phyloP scores from a whole-genome alignment of 2,329 filamentous ascomycete species.

The Arthrinium puccinioides region DNA sequence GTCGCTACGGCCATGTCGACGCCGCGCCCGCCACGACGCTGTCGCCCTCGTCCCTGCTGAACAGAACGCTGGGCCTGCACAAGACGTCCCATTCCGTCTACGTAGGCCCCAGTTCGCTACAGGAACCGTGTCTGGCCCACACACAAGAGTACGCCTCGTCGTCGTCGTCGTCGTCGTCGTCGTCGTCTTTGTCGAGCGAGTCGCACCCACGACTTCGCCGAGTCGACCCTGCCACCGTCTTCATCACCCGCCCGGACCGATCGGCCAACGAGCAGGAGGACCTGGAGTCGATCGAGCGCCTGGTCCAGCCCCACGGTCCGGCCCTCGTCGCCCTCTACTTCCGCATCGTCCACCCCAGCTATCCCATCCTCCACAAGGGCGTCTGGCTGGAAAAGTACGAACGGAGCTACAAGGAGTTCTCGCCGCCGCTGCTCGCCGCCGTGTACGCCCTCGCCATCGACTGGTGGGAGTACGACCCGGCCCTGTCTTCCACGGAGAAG shows the following conservation, averaged over 20 bases:
- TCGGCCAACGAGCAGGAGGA: neutral
- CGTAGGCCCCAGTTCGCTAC: neutral
- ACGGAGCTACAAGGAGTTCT: conserved; percentile 42
- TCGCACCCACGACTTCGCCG: neutral
- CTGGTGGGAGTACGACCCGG: conserved; percentile 46
- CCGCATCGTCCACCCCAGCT: conserved; percentile 42
- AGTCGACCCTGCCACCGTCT: neutral
- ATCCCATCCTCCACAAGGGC: conserved; percentile 43
- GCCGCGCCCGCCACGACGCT: neutral
- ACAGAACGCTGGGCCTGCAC: neutral
- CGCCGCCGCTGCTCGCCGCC: conserved; percentile 43
- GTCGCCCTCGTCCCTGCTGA: neutral
- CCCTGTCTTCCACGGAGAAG: conserved; percentile 29
- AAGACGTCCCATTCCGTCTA: neutral
- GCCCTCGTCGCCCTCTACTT: conserved; percentile 57
- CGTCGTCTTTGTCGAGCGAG: neutral
- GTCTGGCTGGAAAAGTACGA: conserved; percentile 45
- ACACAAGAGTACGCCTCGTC: too few species aligned
- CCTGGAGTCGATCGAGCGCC: conserved; percentile 41
- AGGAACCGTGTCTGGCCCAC: neutral
- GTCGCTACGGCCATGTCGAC: too few species aligned
- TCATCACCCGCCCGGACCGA: neutral
- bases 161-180: neutral
- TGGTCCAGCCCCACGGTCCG: conserved; percentile 51
- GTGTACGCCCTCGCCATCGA: conserved; percentile 48